These are phyloP conservation scores for Tillandsia fasciculata DNA, from an alignment of 176 grass and related monocot genomes.

Conservation along the genomic window DNA sequence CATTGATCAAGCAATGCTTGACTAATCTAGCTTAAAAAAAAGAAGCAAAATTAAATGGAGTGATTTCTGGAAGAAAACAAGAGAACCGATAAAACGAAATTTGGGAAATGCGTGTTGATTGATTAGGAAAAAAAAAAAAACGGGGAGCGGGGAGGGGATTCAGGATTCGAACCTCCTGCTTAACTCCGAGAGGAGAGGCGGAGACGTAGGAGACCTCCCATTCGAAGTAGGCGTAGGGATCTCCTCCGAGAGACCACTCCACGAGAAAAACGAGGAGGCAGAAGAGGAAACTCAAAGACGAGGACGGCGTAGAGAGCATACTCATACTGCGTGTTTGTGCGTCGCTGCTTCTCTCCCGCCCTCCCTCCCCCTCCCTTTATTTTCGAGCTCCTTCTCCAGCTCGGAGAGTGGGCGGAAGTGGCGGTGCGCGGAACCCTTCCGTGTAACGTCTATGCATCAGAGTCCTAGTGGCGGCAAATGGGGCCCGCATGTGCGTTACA, in stretches of 20 bases:
- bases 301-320: conserved; percentile 4
- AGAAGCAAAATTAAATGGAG: background rate
- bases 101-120: background rate
- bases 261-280: conserved; percentile 7
- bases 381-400: too few species aligned
- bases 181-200: conserved; percentile 58
- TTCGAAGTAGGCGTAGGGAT: conserved; percentile 83
- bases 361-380: background rate
- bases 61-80: background rate
- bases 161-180: conserved; percentile 43
- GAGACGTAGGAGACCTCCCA: conserved; percentile 78
- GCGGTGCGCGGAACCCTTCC: too few species aligned
- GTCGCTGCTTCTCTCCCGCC: background rate
- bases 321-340: background rate
- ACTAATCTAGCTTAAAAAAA: background rate
- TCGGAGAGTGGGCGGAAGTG: too few species aligned
- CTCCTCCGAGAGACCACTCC: conserved; percentile 30
- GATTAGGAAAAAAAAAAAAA: background rate
- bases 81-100: conserved; percentile 4
- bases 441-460: too few species aligned
- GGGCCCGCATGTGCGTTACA: too few species aligned
- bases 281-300: conserved; percentile 13
- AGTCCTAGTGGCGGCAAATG: too few species aligned
- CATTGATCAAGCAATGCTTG: background rate
- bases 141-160: background rate